Base-by-base conservation (phyloP, 2,329 filamentous ascomycete species). In the Aspergillus calidoustus region DNA sequence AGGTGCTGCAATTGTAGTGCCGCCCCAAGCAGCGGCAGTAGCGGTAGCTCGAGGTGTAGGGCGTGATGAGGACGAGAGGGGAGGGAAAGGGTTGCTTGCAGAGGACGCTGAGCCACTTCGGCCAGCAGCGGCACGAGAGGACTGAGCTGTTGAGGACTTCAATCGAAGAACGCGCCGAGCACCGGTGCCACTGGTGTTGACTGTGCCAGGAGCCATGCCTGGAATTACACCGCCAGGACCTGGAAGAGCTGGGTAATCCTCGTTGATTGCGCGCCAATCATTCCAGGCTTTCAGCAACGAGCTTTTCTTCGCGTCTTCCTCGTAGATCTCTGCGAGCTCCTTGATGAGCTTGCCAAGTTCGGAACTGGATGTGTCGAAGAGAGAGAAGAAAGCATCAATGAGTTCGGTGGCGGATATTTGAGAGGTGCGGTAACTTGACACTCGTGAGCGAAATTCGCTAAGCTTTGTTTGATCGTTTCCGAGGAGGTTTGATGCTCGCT, bases 181-280 rank as follows among this genome's bases (percentile, higher is more conserved):
- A 0, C 83, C 91, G 76, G 87, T 87, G 41, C 83, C 82, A 66
- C 82, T 72, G 62, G 90, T 87, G 61, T 75, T 78, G 60, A 74
- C 69, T 68, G 76, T 74, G 25, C 79, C 77, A 5, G 82, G 73
- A 2, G 79, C 76, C 50, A 83, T 76, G 4, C 80, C 80, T 28
- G 89, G 88, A 43, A 88, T 84, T 77, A 89, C 86, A 54, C 90
- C 89, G 58, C 86, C 85, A 0, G 91, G 84, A 0, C 90, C 90
- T 1, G 94, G 93, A 0, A 98, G 82, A 1, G 91, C 92, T 0
- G 94, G 94, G 69, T 97, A 98, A 74, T 97, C 93, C 77, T 97
- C 93, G 68, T 96, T 96, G 78, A 96, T 95, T 43, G 93, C 93
- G 51, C 92, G 91, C 92, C 94, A 97, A 77, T 97, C 91, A 69